phyloP scores from a whole-genome alignment of 768 basidiomycete species.

The Podaxis pistillaris region DNA sequence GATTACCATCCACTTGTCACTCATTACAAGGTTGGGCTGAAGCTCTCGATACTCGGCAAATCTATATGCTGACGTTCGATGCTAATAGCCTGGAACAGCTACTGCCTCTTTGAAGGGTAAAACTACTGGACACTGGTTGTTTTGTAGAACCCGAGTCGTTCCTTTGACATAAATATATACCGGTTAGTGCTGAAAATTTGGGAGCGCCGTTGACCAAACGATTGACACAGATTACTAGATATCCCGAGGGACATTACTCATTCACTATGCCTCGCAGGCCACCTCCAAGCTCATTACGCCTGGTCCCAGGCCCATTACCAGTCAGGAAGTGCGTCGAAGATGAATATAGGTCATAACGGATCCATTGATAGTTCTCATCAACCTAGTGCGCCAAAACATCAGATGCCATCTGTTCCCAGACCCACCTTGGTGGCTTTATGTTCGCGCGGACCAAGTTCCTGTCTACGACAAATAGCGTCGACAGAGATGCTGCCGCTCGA shows the following conservation, averaged over 20 bases:
- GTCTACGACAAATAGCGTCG: constrained; percentile 7
- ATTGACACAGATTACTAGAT: neutral
- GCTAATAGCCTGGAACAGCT: neutral
- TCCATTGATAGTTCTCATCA: neutral
- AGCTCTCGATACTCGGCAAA: neutral
- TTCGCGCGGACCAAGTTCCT: neutral
- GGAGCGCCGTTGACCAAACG: neutral
- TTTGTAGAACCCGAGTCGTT: constrained; percentile 4
- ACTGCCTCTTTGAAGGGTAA: neutral
- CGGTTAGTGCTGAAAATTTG: neutral
- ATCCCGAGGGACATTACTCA: neutral
- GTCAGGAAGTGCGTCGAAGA: constrained; percentile 40
- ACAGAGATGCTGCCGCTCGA: constrained; percentile 1
- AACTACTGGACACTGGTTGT: constrained; percentile 8
- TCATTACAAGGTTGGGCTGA: constrained; percentile 1
- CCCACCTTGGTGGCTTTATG: constrained; percentile 36
- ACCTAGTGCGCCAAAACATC: constrained; percentile 56
- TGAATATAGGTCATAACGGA: constrained; percentile 14
- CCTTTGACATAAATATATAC: neutral
- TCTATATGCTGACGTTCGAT: neutral
- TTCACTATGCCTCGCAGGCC: constrained; percentile 61
- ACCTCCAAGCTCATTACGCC: constrained; percentile 64
- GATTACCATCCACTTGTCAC: neutral
- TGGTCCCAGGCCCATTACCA: constrained; percentile 61
- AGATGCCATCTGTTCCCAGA: constrained; percentile 62